A percentile compares a stretch with the other conserved stretches of the same genome.
These are phyloP conservation scores for Gonium pectorale DNA, from an alignment of 139 green algal species.

Conservation along the genomic window DNA sequence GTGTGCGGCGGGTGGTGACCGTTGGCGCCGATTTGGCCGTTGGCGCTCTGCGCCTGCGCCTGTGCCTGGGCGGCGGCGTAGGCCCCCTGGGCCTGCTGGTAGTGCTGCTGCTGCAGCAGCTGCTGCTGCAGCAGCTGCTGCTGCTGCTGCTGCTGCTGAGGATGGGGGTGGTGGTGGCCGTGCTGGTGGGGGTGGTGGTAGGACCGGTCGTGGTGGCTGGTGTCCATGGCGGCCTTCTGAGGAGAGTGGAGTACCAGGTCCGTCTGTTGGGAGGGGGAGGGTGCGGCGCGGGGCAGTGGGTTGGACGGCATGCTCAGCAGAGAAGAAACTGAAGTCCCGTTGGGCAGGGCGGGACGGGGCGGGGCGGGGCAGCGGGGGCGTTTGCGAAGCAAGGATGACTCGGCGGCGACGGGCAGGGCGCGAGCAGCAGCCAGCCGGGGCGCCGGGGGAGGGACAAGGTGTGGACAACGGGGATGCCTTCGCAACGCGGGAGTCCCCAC, in stretches of 20 bases:
- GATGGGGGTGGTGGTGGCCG: not conserved
- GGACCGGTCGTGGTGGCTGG: not conserved
- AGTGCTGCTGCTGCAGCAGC: constrained; percentile 6
- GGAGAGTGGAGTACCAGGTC: too few relatives aligned
- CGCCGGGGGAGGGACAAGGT: too few relatives aligned
- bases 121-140: constrained; percentile 26
- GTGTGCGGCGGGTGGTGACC: not conserved
- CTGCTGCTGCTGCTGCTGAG: not conserved
- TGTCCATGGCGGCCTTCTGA: too few relatives aligned
- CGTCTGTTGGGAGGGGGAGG: not conserved
- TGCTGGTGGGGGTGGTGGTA: not conserved
- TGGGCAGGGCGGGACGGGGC: too few relatives aligned
- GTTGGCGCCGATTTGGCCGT: not conserved
- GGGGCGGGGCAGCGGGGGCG: too few relatives aligned
- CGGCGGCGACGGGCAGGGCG: too few relatives aligned
- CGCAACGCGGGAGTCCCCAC: too few relatives aligned
- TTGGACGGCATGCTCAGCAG: not conserved
- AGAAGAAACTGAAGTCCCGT: not conserved
- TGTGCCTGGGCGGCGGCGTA: not conserved
- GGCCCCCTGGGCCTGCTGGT: not conserved
- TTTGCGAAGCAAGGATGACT: too few relatives aligned
- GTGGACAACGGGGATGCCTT: too few relatives aligned
- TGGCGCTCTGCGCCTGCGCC: not conserved
- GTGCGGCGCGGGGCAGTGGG: not conserved
- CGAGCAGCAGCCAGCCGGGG: too few relatives aligned